Evolutionary conservation across 495 filamentous ascomycete genomes (phyloP), one percentile per base, ranked within the genome.

Genomic region (Penicillium silybi): DNA sequence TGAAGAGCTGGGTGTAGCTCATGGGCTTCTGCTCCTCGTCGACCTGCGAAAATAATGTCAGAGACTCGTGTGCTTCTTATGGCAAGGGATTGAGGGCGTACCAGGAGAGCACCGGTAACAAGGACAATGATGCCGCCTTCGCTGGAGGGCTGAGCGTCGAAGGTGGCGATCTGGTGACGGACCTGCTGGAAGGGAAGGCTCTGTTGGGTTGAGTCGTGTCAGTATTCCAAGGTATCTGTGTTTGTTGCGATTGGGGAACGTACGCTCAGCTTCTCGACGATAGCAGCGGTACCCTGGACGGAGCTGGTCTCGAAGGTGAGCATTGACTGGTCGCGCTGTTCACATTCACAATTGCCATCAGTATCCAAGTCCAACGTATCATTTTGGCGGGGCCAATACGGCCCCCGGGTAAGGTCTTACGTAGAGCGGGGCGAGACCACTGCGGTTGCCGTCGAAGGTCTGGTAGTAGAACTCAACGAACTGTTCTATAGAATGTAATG

Each of bases 401-500:
- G 10, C 17, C 23, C 18, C 10, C 10, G 15, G n/a, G 27, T 37
- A 38, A n/a, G 27, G 41, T 29, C 54, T 70, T 80, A 95, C 92
- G 75, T 97, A 97, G 72, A 97, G 87, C 43, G 70, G 58, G 2
- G 69, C 74, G 20, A 97, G 78, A 10, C 64, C 55, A 19, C 53
- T 54, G 49, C 90, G 85, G 66, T 87, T 67, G 42, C 52, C 42
- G 67, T 96, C 91, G 70, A 97, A 95, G 44, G 83, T 85, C 49
- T 82, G 70, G 78, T 96, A 96, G 85, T 96, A 97, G 78, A 85
- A 92, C 20, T 82, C 51, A 44, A 89, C 84, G 71, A 97, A 97
- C 62, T 92, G 76, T 56, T 79, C 92, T 97, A 66, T 62, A 41
- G 15, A 13, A 26, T 23, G 6, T 18, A 34, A 19, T 25, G 40